phyloP scores from a whole-genome alignment of 352 stramenopile species.

The Peronospora belbahrii region DNA sequence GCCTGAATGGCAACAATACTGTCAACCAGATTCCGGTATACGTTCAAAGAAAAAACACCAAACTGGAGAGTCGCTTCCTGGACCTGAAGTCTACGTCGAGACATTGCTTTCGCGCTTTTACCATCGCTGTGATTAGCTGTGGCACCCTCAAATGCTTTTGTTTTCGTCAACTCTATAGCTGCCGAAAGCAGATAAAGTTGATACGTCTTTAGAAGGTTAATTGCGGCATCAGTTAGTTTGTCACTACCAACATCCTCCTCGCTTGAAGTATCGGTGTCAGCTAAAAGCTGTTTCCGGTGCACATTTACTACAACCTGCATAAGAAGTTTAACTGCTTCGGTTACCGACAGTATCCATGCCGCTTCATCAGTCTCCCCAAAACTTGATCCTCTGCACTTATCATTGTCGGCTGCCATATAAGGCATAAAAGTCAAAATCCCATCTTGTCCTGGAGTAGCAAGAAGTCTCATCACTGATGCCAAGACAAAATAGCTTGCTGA shows the following conservation, averaged over 20 bases:
- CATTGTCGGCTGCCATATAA: slow-evolving; percentile 8
- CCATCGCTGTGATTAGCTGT: slow-evolving; percentile 1
- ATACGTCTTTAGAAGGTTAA: slow-evolving; percentile 62
- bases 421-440: slow-evolving; percentile 71
- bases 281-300: slow-evolving; percentile 14
- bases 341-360: slow-evolving; percentile 16
- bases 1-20: slow-evolving; percentile 38
- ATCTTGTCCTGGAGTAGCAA: slow-evolving; percentile 47
- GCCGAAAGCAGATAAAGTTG: slow-evolving; percentile 71
- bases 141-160: slow-evolving; percentile 9
- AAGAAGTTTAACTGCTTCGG: slow-evolving; percentile 34
- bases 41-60: slow-evolving; percentile 53
- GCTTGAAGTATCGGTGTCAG: slow-evolving; percentile 1
- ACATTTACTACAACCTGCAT: slow-evolving; percentile 30
- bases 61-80: slow-evolving; percentile 68
- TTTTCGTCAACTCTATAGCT: slow-evolving; percentile 59
- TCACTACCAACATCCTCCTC: background rate
- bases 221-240: slow-evolving; percentile 30
- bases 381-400: slow-evolving; percentile 1
- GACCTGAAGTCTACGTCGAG: slow-evolving; percentile 35
- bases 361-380: slow-evolving; percentile 4
- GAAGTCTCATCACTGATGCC: slow-evolving; percentile 39
- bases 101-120: slow-evolving; percentile 5
- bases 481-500: slow-evolving; percentile 54
- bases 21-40: slow-evolving; percentile 46